Evolutionary conservation across 768 basidiomycete species (phyloP).

Genomic region (Pulveroboletus sp.): DNA sequence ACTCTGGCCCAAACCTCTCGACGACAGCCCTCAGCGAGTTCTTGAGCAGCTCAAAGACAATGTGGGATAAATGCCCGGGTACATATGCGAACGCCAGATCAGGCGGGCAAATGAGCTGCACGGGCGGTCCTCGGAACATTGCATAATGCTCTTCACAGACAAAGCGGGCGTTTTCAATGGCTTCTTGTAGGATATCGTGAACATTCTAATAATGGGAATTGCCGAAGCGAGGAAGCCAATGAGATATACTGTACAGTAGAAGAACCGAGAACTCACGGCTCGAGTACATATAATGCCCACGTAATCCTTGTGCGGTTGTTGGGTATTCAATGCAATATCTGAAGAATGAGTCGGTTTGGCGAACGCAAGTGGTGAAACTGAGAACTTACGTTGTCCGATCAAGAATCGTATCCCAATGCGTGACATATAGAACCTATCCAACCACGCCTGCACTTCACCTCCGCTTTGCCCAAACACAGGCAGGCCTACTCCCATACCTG

Average conservation of each 20-base stretch:
- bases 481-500: constrained; percentile 24
- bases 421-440: constrained; percentile 95
- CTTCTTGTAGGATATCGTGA: constrained; percentile 93
- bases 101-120: constrained; percentile 91
- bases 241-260: background rate
- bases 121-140: constrained; percentile 93
- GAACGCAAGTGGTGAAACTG: background rate
- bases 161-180: constrained; percentile 94
- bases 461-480: constrained; percentile 58
- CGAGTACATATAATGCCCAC: constrained; percentile 97
- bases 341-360: background rate
- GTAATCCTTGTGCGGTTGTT: constrained; percentile 84
- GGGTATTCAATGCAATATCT: constrained; percentile 93
- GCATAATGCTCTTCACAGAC: constrained; percentile 95
- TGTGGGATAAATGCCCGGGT: constrained; percentile 94
- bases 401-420: constrained; percentile 94
- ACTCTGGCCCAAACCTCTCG: constrained; percentile 80
- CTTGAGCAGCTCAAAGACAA: constrained; percentile 94
- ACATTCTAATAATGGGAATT: constrained; percentile 56
- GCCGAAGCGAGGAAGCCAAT: background rate
- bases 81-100: constrained; percentile 90
- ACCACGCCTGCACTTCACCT: constrained; percentile 90
- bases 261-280: constrained; percentile 50
- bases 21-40: constrained; percentile 96
- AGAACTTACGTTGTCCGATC: constrained; percentile 83